Base-by-base conservation (phyloP, 2,329 filamentous ascomycete species). In the Hypoxylon sp. region DNA sequence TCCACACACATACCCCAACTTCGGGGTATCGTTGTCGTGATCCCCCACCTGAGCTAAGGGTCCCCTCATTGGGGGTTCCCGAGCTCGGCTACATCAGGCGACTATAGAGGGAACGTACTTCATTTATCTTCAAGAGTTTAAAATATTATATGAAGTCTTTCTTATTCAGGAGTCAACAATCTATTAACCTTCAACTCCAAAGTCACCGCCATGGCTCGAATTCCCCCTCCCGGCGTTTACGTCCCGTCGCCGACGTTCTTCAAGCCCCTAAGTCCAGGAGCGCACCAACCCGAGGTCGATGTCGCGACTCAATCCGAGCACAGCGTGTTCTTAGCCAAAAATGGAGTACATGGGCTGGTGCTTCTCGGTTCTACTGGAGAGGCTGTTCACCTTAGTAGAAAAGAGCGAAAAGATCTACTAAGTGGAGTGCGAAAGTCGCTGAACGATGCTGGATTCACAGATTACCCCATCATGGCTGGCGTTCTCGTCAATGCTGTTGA, bases 211-310 rank as follows among this genome's bases (percentile, higher is more conserved):
- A 55, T 60, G 65, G 56, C 11, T 39, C 61, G 50, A 68, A 52
- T 55, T 50, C 86, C 86, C 44, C 85, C 86, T 29, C 82, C 84
- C 48, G 87, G 87, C 70, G 84, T 89, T 73, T 88, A 86, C 74
- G 87, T 89, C 65, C 87, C 87, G 47, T 84, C 89, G 47, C 89
- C 89, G 5, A 91, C 89, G 54, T 91, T 91, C 82, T 91, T 90
- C 81, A 84, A 79, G 72, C 82, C 75, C 52, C 74, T 82, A 4
- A 76, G 83, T 31, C 76, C 81, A 65, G 79, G 83, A 51, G 72
- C 82, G 5, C 76, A 83, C 50, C 82, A 85, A 51, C 80, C 87
- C 26, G 81, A 84, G 5, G 80, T 91, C 55, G 89, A 91, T 73
- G 79, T 88, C 65, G 81, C 85, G 51, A 84, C 88, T 0, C 89